Conservation (phyloP, 163 green algal genomes). For the Chloroidium sp. region DNA sequence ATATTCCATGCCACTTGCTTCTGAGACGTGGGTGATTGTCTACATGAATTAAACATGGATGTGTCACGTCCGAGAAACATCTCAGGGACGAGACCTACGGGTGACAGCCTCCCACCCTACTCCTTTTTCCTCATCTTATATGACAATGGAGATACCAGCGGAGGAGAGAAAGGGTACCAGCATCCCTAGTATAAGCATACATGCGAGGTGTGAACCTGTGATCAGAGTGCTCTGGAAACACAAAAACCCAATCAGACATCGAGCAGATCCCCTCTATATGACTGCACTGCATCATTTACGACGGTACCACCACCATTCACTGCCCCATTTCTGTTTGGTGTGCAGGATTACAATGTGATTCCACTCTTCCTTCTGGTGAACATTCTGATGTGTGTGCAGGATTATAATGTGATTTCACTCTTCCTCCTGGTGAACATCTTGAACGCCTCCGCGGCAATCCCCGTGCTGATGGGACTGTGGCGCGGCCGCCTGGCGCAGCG, state of each 20-base stretch:
- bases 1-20: too few relatives aligned
- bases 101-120: too few relatives aligned
- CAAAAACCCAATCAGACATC: too few relatives aligned
- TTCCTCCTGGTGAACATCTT: conserved; percentile 56
- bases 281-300: background rate
- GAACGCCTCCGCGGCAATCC: conserved; percentile 27
- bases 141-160: too few relatives aligned
- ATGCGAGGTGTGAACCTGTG: background rate
- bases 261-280: too few relatives aligned
- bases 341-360: background rate
- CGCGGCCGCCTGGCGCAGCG: background rate
- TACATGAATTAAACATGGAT: too few relatives aligned
- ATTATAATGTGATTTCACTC: conserved; percentile 34
- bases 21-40: too few relatives aligned
- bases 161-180: too few relatives aligned
- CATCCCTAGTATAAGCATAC: too few relatives aligned
- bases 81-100: too few relatives aligned
- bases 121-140: too few relatives aligned
- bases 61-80: too few relatives aligned
- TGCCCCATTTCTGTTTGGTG: background rate
- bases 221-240: background rate
- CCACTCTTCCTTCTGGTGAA: background rate
- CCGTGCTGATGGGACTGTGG: conserved; percentile 32
- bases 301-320: background rate
- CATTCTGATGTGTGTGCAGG: background rate